phyloP scores from a whole-genome alignment of 2,329 filamentous ascomycete species.

The Cladosporium sp. region DNA sequence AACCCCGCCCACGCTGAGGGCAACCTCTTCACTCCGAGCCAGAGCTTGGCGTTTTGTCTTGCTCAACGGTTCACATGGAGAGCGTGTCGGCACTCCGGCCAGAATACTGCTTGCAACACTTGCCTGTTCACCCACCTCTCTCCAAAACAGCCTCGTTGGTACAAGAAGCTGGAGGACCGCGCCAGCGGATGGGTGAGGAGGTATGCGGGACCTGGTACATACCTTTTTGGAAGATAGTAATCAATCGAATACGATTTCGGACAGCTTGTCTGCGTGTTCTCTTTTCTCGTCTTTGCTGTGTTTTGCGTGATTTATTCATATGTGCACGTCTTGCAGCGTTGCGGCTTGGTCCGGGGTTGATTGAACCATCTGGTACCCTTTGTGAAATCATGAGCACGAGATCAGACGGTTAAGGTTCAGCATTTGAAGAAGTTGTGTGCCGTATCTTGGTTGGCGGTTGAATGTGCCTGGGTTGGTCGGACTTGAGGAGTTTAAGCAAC shows the following conservation, averaged over 20 bases:
- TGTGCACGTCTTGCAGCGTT: background rate
- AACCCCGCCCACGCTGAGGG: conserved; percentile 30
- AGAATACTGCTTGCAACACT: background rate
- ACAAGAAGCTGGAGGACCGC: conserved; percentile 8
- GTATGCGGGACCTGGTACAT: conserved; percentile 10
- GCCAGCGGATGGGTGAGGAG: background rate
- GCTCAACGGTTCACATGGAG: conserved; percentile 13
- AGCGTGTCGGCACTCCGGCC: conserved; percentile 13
- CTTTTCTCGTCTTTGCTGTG: background rate
- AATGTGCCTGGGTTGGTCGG: background rate
- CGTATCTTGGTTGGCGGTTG: background rate
- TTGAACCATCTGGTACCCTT: background rate
- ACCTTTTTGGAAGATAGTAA: background rate
- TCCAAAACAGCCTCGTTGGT: conserved; percentile 4
- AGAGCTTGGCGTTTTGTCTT: conserved; percentile 18
- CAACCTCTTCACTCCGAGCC: conserved; percentile 1
- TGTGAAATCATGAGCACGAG: background rate
- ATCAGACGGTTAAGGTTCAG: background rate
- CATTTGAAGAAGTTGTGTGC: background rate
- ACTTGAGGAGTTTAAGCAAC: background rate
- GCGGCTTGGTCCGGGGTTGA: too few relatives aligned
- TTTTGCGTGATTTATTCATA: background rate
- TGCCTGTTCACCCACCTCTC: conserved; percentile 9
- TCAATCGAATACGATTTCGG: background rate
- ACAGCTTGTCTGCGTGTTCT: background rate